Conservation (phyloP, 1,284 basidiomycete species). For the Sphagnurus paluster region DNA sequence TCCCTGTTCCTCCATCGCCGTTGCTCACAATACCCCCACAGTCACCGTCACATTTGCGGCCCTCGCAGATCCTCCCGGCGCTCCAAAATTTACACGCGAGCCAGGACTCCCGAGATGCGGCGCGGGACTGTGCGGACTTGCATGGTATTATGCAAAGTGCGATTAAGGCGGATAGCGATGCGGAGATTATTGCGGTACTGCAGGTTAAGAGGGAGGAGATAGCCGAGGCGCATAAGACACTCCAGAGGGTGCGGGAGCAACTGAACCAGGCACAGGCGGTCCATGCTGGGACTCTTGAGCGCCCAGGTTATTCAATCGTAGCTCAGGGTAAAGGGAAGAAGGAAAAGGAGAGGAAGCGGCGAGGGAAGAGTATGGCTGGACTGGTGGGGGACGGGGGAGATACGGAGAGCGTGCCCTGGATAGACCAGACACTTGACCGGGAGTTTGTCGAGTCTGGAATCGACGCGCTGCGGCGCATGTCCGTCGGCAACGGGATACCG, state of each 20-base stretch:
- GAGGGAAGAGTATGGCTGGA: neutral
- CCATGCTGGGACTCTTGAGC: too few species aligned
- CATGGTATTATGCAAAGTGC: slow-evolving; percentile 58
- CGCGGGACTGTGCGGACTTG: slow-evolving; percentile 57
- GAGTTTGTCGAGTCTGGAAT: slow-evolving; percentile 49
- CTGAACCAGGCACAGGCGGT: slow-evolving; percentile 2
- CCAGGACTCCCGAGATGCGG: slow-evolving; percentile 57
- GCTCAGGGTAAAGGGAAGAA: neutral
- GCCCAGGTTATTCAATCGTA: too few species aligned
- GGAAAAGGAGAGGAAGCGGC: neutral
- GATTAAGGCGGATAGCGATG: slow-evolving; percentile 58
- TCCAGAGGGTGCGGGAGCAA: slow-evolving; percentile 66
- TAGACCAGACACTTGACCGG: slow-evolving; percentile 49
- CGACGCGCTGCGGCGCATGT: slow-evolving; percentile 56
- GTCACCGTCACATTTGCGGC: slow-evolving; percentile 6
- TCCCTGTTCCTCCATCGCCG: neutral
- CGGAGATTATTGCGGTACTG: slow-evolving; percentile 61
- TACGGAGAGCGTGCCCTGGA: too few species aligned
- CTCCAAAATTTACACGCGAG: slow-evolving; percentile 37
- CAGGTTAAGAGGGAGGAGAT: slow-evolving; percentile 69
- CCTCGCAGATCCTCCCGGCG: slow-evolving; percentile 26
- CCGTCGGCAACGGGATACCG: slow-evolving; percentile 20
- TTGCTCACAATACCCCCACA: neutral
- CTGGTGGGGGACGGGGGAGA: neutral
- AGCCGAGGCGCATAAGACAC: slow-evolving; percentile 77